phyloP scores from a whole-genome alignment of 257 asterid species.

The Knoxia roxburghii region DNA sequence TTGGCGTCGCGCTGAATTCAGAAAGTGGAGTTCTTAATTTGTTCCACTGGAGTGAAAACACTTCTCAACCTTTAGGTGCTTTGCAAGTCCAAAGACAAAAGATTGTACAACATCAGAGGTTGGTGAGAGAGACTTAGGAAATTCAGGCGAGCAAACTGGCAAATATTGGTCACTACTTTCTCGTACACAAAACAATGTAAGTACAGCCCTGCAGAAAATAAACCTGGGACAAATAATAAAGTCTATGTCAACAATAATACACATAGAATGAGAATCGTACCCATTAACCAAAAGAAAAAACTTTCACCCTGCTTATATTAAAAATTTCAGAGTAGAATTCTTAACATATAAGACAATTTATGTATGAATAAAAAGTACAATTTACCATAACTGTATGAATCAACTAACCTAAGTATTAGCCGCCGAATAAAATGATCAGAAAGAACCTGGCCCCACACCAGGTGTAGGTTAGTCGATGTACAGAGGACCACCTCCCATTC shows the following conservation, averaged over 20 bases:
- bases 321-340: neutral
- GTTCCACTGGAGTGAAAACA: conserved; percentile 45
- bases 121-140: conserved; percentile 59
- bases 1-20: neutral
- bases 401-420: conserved; percentile 69
- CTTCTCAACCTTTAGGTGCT: conserved; percentile 51
- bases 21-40: conserved; percentile 6
- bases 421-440: conserved; percentile 84
- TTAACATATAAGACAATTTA: neutral
- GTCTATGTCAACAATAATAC: neutral
- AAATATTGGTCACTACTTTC: conserved; percentile 43
- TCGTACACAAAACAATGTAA: conserved; percentile 47
- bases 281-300: neutral
- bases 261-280: neutral
- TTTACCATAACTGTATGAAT: conserved; percentile 3
- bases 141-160: conserved; percentile 81
- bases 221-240: conserved; percentile 48
- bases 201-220: conserved; percentile 86
- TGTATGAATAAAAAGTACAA: neutral
- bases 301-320: too few species aligned
- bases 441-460: conserved; percentile 92
- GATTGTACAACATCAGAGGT: conserved; percentile 59
- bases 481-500: conserved; percentile 92
- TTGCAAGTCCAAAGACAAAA: conserved; percentile 53
- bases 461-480: conserved; percentile 63